Conservation (phyloP, 2,329 filamentous ascomycete species). For the Venturia pyrina region DNA sequence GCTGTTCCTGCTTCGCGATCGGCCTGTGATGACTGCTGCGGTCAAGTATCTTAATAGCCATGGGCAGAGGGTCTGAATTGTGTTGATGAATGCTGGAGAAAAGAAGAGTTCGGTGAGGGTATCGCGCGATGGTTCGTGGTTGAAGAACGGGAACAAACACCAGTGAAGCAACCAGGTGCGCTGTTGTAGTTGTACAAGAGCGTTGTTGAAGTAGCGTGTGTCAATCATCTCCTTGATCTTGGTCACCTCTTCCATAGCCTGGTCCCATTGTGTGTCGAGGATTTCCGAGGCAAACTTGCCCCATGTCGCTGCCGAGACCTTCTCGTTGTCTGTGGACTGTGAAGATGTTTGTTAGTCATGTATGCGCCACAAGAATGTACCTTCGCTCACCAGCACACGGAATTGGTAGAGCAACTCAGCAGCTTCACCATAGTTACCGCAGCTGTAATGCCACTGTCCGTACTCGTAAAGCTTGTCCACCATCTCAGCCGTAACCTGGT, state of each 20-base stretch:
- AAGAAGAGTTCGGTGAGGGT: conserved; percentile 93
- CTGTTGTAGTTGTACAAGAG: conserved; percentile 88
- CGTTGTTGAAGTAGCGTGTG: conserved; percentile 90
- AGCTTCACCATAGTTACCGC: conserved; percentile 82
- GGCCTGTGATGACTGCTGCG: conserved; percentile 90
- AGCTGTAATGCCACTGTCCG: conserved; percentile 96
- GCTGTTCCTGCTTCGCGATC: conserved; percentile 53
- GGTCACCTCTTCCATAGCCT: conserved; percentile 57
- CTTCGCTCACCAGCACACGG: conserved; percentile 58
- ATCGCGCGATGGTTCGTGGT: conserved; percentile 86
- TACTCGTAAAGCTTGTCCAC: conserved; percentile 93
- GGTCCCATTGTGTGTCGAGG: conserved; percentile 89
- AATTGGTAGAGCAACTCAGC: conserved; percentile 95
- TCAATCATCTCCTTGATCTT: conserved; percentile 69
- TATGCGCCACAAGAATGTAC: neutral
- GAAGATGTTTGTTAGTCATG: neutral
- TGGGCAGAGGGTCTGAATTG: conserved; percentile 93
- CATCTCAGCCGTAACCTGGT: conserved; percentile 90
- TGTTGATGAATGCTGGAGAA: conserved; percentile 96
- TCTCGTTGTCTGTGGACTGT: conserved; percentile 89
- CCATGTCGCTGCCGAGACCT: conserved; percentile 91
- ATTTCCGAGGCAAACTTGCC: conserved; percentile 97
- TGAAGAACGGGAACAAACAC: conserved; percentile 98
- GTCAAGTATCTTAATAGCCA: conserved; percentile 94
- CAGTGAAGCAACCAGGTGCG: conserved; percentile 97